Percentiles rank a stretch among this genome's conserved stretches.
Conservation (phyloP, 306 rosid genomes). For the Quercus agrifolia region DNA sequence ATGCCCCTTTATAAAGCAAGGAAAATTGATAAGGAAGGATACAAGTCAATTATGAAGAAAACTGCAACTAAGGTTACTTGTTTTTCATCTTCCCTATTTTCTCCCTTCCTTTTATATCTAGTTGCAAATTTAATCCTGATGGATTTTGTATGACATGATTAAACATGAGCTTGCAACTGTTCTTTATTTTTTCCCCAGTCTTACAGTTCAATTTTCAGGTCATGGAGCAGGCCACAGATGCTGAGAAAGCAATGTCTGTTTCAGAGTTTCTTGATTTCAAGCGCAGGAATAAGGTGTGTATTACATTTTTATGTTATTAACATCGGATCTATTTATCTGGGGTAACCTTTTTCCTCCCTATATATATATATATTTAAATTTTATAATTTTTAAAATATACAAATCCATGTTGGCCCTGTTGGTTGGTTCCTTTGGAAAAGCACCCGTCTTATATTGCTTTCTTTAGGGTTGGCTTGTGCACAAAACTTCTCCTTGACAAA, state of each 20-base stretch:
- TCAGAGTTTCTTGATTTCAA: constrained; percentile 87
- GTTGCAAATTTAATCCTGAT: constrained; percentile 3
- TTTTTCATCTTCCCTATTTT: constrained; percentile 16
- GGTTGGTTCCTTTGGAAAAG: not conserved
- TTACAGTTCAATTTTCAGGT: constrained; percentile 61
- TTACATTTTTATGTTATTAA: constrained; percentile 12
- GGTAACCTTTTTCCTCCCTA: not conserved
- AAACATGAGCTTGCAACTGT: constrained; percentile 8
- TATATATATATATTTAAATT: too few species aligned
- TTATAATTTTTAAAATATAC: not conserved
- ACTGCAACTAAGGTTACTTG: constrained; percentile 84
- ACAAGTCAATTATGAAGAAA: constrained; percentile 99
- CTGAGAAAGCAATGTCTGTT: constrained; percentile 87
- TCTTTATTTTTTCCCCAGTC: constrained; percentile 19
- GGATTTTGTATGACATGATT: constrained; percentile 10
- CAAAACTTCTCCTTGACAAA: not conserved
- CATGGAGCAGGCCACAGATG: constrained; percentile 93
- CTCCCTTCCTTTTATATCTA: constrained; percentile 18
- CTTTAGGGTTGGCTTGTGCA: constrained; percentile 15
- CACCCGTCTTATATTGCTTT: not conserved
- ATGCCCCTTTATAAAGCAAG: constrained; percentile 98
- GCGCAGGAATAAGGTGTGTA: constrained; percentile 85
- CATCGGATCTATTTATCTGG: constrained; percentile 1
- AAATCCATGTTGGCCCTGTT: not conserved
- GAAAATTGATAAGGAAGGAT: constrained; percentile 89